These are phyloP conservation scores for Ogataea naganishii DNA, from an alignment of 805 yeast genomes.

Conservation along the genomic window DNA sequence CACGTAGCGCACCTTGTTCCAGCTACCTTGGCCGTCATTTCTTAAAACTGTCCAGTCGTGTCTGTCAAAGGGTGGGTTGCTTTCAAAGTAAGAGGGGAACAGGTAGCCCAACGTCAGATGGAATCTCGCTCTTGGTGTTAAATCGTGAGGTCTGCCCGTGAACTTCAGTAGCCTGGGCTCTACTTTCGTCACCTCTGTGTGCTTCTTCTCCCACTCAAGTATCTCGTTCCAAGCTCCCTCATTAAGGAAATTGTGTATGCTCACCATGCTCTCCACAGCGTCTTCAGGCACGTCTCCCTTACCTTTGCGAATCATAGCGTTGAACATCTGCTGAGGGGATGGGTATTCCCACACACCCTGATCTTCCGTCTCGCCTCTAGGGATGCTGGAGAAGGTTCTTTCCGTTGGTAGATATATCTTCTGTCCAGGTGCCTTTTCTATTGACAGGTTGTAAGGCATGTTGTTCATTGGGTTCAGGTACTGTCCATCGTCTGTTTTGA, in stretches of 20 bases:
- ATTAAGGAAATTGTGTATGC: conserved; percentile 89
- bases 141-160: conserved; percentile 85
- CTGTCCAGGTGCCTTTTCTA: conserved; percentile 72
- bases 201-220: conserved; percentile 78
- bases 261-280: conserved; percentile 95
- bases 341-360: conserved; percentile 97
- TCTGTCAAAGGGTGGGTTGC: conserved; percentile 91
- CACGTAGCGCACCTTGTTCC: conserved; percentile 79
- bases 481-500: conserved; percentile 24
- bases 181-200: conserved; percentile 43
- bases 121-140: conserved; percentile 77
- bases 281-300: conserved; percentile 89
- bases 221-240: conserved; percentile 98
- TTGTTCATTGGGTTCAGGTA: conserved; percentile 74
- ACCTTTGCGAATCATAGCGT: conserved; percentile 94
- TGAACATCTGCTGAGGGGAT: conserved; percentile 97
- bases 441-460: conserved; percentile 72
- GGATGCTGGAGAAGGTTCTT: conserved; percentile 77
- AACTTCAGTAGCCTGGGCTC: conserved; percentile 77
- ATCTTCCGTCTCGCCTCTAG: conserved; percentile 58
- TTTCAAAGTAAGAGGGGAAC: conserved; percentile 64
- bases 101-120: conserved; percentile 55
- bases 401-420: conserved; percentile 69
- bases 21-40: conserved; percentile 37
- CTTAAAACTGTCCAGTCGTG: conserved; percentile 98